phyloP scores from a whole-genome alignment of 148 eudicot genomes.

The Cornus florida region DNA sequence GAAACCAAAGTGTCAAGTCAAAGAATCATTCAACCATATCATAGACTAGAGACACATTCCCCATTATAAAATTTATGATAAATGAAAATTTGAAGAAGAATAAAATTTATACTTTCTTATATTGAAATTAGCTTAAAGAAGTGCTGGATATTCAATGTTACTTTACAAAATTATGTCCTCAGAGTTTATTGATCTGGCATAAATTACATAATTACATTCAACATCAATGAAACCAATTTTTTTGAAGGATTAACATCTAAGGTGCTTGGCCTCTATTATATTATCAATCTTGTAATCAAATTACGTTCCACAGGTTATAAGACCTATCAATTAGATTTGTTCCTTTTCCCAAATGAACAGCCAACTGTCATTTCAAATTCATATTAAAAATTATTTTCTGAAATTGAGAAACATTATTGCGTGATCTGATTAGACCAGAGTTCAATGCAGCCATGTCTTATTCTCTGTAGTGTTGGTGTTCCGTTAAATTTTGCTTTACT shows the following conservation, averaged over 20 bases:
- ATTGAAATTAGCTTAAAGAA: background rate
- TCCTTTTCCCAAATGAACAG: background rate
- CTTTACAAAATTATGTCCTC: background rate
- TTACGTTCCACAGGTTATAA: background rate
- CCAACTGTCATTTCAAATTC: background rate
- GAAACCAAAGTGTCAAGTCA: constrained; percentile 19
- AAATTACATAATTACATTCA: background rate
- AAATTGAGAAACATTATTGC: background rate
- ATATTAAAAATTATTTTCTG: background rate
- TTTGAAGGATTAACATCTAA: background rate
- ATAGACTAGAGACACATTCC: background rate
- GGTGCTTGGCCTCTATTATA: background rate
- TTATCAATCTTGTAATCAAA: background rate
- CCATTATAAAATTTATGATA: background rate
- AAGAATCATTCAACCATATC: background rate
- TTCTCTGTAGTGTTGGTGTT: background rate
- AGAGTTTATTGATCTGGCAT: background rate
- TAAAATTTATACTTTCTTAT: background rate
- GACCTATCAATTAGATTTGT: background rate
- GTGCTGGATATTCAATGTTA: background rate
- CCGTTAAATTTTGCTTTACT: background rate
- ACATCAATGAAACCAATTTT: background rate
- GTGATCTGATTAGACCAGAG: background rate
- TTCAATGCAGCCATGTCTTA: background rate
- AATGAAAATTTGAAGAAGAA: background rate